Evolutionary conservation across 371 early-diverging fungal genomes (phyloP).

Genomic region (Rhizomucor pusillus): DNA sequence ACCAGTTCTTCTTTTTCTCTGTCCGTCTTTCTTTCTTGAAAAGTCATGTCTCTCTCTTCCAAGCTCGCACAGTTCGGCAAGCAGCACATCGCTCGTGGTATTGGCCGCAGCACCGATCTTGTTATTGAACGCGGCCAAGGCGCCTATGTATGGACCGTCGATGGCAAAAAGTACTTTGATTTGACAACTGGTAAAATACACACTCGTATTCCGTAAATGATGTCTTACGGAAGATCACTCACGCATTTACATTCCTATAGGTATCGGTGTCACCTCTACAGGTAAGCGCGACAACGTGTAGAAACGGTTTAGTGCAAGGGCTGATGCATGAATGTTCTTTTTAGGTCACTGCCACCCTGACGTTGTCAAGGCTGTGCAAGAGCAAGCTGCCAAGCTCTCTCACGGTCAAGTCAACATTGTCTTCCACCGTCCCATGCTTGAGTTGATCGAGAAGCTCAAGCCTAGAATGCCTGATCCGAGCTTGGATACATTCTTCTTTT

Average conservation of each 20-base stretch:
- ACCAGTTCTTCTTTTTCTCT: neutral
- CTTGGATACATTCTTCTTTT: constrained; percentile 56
- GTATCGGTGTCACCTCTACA: constrained; percentile 59
- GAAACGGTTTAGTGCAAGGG: neutral
- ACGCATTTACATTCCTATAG: constrained; percentile 9
- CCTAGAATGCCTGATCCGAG: constrained; percentile 47
- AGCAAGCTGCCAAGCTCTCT: constrained; percentile 49
- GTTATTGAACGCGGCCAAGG: constrained; percentile 51
- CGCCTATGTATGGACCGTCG: constrained; percentile 42
- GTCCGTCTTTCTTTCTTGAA: neutral
- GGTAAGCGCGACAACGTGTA: constrained; percentile 22
- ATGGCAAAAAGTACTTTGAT: constrained; percentile 56
- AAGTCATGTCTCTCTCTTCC: constrained; percentile 23
- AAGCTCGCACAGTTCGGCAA: constrained; percentile 49
- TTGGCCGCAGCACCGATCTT: constrained; percentile 48
- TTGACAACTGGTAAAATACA: constrained; percentile 36
- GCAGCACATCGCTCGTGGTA: constrained; percentile 47
- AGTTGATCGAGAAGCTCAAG: constrained; percentile 43
- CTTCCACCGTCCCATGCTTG: constrained; percentile 55
- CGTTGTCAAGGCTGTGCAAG: constrained; percentile 63
- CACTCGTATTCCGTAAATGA: neutral
- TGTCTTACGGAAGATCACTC: neutral
- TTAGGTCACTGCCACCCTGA: constrained; percentile 50
- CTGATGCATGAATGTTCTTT: neutral
- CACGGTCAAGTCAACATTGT: constrained; percentile 58